These are phyloP conservation scores for Neocatenulostroma microsporum DNA, from an alignment of 2,329 filamentous ascomycete species.

Conservation along the genomic window DNA sequence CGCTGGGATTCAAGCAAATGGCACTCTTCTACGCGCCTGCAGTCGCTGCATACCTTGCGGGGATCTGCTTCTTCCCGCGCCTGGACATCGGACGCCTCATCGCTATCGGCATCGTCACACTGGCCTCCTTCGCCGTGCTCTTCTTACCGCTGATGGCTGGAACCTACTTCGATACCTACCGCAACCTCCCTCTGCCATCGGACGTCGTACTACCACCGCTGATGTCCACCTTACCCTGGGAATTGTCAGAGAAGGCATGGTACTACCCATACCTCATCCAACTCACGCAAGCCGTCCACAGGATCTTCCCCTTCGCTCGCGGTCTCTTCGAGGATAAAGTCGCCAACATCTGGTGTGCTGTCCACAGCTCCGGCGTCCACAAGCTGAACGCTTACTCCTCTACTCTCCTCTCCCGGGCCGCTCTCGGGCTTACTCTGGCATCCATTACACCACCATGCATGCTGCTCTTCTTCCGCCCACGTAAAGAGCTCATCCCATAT, in stretches of 20 bases:
- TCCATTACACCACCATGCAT: conserved; percentile 73
- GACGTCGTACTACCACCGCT: conserved; percentile 42
- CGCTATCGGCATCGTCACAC: conserved; percentile 65
- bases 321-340: conserved; percentile 98
- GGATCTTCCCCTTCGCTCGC: conserved; percentile 93
- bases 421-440: conserved; percentile 64
- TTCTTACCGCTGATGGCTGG: conserved; percentile 68
- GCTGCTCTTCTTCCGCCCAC: conserved; percentile 70
- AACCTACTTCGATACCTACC: conserved; percentile 59
- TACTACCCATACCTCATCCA: conserved; percentile 73
- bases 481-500: conserved; percentile 67
- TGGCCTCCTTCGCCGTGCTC: conserved; percentile 64
- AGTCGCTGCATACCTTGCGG: conserved; percentile 85
- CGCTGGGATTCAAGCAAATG: conserved; percentile 99
- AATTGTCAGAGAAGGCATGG: conserved; percentile 53
- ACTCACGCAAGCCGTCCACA: conserved; percentile 73
- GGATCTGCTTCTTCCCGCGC: conserved; percentile 70
- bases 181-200: conserved; percentile 54
- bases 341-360: conserved; percentile 93
- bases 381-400: conserved; percentile 73
- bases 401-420: conserved; percentile 64
- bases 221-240: conserved; percentile 54
- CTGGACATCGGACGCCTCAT: conserved; percentile 62
- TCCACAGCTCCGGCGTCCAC: conserved; percentile 66
- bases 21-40: conserved; percentile 92